Evolutionary conservation across 2,329 filamentous ascomycete genomes (phyloP).

Genomic region (Microsporum audouinii): DNA sequence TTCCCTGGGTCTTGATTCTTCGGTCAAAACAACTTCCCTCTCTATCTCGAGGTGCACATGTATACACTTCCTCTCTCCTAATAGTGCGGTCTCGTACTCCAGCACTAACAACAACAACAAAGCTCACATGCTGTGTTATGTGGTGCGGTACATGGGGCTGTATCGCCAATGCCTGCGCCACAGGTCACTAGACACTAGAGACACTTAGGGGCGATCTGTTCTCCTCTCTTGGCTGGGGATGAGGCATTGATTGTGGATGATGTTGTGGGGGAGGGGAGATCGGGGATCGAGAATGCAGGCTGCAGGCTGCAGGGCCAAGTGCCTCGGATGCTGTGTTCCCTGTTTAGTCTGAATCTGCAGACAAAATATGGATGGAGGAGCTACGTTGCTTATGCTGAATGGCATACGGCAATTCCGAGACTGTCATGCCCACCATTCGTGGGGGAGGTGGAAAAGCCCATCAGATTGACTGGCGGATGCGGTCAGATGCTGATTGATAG

Average conservation of each 20-base stretch:
- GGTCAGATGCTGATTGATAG: background rate
- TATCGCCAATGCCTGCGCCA: conserved; percentile 1
- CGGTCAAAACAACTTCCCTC: too few relatives aligned
- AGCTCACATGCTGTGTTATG: background rate
- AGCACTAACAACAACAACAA: background rate
- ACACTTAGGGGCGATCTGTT: background rate
- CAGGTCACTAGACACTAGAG: background rate
- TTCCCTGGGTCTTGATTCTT: too few relatives aligned
- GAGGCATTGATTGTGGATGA: background rate
- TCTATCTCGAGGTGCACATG: too few relatives aligned
- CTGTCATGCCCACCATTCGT: background rate
- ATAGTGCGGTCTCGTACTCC: background rate
- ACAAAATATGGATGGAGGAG: background rate
- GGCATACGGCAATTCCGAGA: background rate
- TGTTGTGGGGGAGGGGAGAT: background rate
- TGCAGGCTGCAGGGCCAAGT: background rate
- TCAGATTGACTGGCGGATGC: background rate
- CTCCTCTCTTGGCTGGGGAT: background rate
- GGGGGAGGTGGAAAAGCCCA: background rate
- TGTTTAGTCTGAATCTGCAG: background rate
- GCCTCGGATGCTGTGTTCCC: background rate
- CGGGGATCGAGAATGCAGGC: background rate
- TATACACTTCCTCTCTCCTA: too few relatives aligned
- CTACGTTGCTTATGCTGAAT: background rate
- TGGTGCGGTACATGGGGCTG: background rate